Conservation (phyloP, 2,329 filamentous ascomycete genomes). For the Cryphonectria carpinicola region DNA sequence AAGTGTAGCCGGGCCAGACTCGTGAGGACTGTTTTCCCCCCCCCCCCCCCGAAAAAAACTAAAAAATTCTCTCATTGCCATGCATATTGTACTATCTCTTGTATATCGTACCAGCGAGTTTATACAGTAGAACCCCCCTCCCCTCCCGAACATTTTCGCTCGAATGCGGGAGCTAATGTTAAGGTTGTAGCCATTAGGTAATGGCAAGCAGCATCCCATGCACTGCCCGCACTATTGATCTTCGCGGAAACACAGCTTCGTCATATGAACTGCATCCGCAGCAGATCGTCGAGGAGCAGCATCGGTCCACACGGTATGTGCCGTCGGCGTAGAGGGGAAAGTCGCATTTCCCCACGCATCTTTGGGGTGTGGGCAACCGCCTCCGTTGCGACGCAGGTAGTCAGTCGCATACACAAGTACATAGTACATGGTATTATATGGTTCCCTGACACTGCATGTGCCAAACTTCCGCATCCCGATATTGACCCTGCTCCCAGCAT, state of each 20-base stretch:
- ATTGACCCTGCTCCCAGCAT: constrained; percentile 9
- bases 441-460: constrained; percentile 15
- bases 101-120: background rate
- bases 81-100: background rate
- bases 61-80: background rate
- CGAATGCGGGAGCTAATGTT: constrained; percentile 11
- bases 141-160: background rate
- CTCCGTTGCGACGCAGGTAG: background rate
- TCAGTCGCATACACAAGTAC: background rate
- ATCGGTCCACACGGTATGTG: background rate
- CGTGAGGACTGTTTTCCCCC: background rate
- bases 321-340: background rate
- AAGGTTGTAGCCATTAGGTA: constrained; percentile 17
- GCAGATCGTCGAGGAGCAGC: constrained; percentile 5
- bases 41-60: too few species aligned
- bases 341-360: background rate
- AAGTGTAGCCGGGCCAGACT: background rate
- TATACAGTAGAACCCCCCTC: background rate
- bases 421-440: background rate
- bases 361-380: background rate
- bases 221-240: background rate
- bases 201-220: constrained; percentile 10
- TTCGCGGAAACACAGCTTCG: constrained; percentile 4
- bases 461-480: constrained; percentile 17
- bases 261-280: constrained; percentile 11